Base-by-base conservation (phyloP, 441 rosid genomes). In the Lepidium campestre region DNA sequence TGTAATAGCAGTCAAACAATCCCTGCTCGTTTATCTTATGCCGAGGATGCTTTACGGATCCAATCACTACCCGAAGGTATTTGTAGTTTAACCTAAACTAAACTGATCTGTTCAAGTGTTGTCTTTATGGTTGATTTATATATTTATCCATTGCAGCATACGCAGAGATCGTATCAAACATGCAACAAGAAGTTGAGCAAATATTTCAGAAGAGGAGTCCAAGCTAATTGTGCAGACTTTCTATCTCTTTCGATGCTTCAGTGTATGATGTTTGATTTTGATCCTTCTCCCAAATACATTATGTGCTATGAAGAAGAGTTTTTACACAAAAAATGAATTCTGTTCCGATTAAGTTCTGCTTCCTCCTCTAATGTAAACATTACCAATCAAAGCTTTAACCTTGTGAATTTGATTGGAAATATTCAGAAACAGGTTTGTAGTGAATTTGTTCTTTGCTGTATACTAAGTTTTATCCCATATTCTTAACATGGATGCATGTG, bases 11-110 rank as follows among this genome's bases (percentile, higher is more conserved):
- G 72, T 67, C 77, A 68, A 23, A 71, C 83, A 39, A 56, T 36
- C 68, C 98, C 93, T 20, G 70, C 79, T 72, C 93, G 87, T 46
- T 83, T 91, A 56, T 75, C 94, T 37, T 86, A 85, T 54, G 98
- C 98, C 0, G 99, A 94, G 84, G 89, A 89, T 70, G 96, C 96
- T 57, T 79, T 91, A 46, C 76, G 82, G 62, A 81, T 68, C 70
- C 83, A 86, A 82, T 86, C 97, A 77, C 82, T 93, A 65, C 95
- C 96, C 15, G 93, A 86, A 87, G 99, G 99, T 90, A 65, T 31
- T 73, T 8, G 36, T 11, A 37, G 57, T 46, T 54, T 34, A 8
- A 6, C 37, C 11, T 6, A 8, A 6, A 47, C 11, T 6, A 7
- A 29, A 40, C 59, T 45, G 10, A 27, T 31, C 17, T 65, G n/a